phyloP scores from a whole-genome alignment of 345 rosid species.

The Isatis tinctoria region DNA sequence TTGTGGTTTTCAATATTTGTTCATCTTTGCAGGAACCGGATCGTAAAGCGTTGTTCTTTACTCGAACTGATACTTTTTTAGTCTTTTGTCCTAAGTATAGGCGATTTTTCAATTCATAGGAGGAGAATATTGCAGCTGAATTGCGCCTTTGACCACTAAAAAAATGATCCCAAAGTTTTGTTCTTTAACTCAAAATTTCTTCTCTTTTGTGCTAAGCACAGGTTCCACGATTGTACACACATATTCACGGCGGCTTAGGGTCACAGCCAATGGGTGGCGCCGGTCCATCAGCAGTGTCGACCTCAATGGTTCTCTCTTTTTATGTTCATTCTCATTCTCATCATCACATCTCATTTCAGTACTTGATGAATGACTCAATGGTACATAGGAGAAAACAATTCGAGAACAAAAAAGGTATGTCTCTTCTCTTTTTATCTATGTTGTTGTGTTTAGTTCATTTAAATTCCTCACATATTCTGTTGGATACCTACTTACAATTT shows the following conservation, averaged over 20 bases:
- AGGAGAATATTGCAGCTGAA: neutral
- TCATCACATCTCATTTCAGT: neutral
- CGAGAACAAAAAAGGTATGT: too few relatives aligned
- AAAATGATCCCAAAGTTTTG: neutral
- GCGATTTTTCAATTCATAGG: neutral
- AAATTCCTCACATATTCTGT: too few relatives aligned
- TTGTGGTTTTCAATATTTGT: neutral
- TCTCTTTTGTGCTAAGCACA: conserved; percentile 15
- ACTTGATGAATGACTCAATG: neutral
- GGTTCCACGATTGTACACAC: conserved; percentile 75
- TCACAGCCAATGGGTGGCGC: conserved; percentile 38
- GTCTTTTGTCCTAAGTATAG: neutral
- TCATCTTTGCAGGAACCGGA: conserved; percentile 49
- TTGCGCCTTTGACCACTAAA: neutral
- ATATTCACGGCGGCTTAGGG: conserved; percentile 56
- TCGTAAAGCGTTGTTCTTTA: neutral
- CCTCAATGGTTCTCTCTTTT: conserved; percentile 12
- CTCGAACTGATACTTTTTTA: neutral
- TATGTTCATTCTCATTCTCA: neutral
- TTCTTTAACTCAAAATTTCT: neutral
- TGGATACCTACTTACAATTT: too few relatives aligned
- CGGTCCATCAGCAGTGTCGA: conserved; percentile 44
- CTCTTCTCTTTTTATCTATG: too few relatives aligned
- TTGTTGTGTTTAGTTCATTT: too few relatives aligned
- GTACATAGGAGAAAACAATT: too few relatives aligned